Base-by-base conservation (phyloP, 495 filamentous ascomycete species). In the Xylaria castorea region DNA sequence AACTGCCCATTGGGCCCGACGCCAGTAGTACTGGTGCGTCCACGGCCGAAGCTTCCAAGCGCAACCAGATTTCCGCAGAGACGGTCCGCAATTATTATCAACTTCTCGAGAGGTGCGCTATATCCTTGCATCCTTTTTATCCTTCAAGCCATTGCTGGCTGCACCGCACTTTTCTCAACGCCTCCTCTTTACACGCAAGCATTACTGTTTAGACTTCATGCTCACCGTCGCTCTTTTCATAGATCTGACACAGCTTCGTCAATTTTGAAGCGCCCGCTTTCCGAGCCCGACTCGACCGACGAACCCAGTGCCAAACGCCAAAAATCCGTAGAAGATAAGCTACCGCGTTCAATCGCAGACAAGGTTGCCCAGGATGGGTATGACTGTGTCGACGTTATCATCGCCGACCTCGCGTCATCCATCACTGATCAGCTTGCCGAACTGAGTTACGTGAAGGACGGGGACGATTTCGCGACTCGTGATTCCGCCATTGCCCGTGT, bases 301-400 rank as follows among this genome's bases (percentile, higher is more conserved):
- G 85, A 85, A 61, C 85, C 84, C 4, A 76, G 83, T 27, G 75
- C 84, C 32, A 87, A 87, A 76, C 77, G 84, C 12, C 80, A 85
- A 38, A 86, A 85, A 73, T 80, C 83, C 3, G 78, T 81, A 44
- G 83, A 84, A 12, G 71, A 60, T 50, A 71, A 58, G 34, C 75
- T 76, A 48, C 73, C 70, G 25, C 65, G 38, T n/a, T 84, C 82
- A 61, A 83, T 88, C 68, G 79, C 85, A 48, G 82, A 86, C 70
- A 84, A 85, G 80, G 78, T 85, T 22, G 72, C 75, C 12, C 79
- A 81, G 42, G 80, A 82, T 66, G 74, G 66, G 14, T 89, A 89
- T 77, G 73, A 71, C 25, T 74, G 74, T 42, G 61, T 89, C 36
- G 84, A 87, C 48, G 82, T 81, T 36, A 75, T 89, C 30, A 77